A percentile compares a stretch with the other conserved stretches of the same genome.
These are phyloP conservation scores for Vaccinium corymbosum DNA, from an alignment of 148 eudicot genomes.

Conservation along the genomic window DNA sequence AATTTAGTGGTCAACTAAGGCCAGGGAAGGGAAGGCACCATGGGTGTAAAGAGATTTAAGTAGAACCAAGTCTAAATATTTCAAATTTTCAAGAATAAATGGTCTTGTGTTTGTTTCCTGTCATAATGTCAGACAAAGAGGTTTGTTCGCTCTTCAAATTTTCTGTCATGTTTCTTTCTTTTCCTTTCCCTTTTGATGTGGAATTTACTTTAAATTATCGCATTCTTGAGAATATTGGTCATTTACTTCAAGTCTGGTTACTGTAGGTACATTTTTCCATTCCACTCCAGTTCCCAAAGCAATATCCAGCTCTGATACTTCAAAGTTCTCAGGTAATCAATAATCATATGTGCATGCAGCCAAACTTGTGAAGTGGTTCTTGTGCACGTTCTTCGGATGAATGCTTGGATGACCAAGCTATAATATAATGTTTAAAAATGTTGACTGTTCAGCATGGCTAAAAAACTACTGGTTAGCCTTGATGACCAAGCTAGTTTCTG, in stretches of 20 bases:
- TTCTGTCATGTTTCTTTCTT: background rate
- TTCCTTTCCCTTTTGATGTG: background rate
- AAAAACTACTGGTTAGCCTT: background rate
- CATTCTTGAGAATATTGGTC: background rate
- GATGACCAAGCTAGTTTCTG: background rate
- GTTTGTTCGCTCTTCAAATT: background rate
- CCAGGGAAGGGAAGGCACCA: background rate
- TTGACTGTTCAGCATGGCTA: background rate
- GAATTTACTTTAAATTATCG: background rate
- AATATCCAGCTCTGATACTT: conserved; percentile 63
- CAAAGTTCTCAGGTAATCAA: conserved; percentile 83
- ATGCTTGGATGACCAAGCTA: background rate
- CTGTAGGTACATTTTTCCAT: conserved; percentile 72
- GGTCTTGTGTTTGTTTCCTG: background rate
- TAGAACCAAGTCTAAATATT: background rate
- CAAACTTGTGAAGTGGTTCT: background rate
- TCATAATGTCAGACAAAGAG: too few species aligned
- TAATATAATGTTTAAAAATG: background rate
- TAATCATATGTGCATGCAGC: conserved; percentile 11
- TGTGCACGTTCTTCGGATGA: background rate
- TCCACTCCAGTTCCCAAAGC: conserved; percentile 82
- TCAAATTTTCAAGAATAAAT: background rate
- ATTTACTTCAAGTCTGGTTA: background rate
- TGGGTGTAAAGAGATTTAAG: background rate
- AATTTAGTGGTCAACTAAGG: background rate